These are phyloP conservation scores for Pelargonium exstipulatum DNA, from an alignment of 441 rosid species.

Conservation along the genomic window DNA sequence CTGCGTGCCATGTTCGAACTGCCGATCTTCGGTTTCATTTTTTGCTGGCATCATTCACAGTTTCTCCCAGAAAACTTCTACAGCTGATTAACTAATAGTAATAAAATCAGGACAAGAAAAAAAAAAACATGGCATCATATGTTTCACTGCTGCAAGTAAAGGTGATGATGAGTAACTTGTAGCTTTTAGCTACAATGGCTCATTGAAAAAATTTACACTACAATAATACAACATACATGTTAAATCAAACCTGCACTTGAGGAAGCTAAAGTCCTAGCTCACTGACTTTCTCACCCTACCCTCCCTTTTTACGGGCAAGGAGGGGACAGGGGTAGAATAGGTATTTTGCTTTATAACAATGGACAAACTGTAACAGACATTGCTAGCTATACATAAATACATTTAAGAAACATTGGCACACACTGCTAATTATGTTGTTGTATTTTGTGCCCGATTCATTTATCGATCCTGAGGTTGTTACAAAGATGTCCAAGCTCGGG, in stretches of 20 bases:
- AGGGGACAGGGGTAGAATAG: not conserved
- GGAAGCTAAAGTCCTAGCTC: not conserved
- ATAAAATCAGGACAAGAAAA: not conserved
- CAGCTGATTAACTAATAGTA: constrained; percentile 5
- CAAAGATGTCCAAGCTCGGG: constrained; percentile 96
- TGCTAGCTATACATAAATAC: constrained; percentile 37
- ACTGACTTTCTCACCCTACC: not conserved
- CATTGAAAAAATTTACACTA: too few species aligned
- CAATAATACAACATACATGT: too few species aligned
- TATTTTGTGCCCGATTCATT: constrained; percentile 27
- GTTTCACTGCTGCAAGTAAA: too few species aligned
- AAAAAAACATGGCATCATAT: not conserved
- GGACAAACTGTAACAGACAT: constrained; percentile 23
- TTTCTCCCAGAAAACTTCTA: constrained; percentile 21
- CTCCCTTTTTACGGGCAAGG: constrained; percentile 4
- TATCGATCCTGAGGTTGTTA: constrained; percentile 78
- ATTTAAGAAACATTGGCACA: constrained; percentile 14
- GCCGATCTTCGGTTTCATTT: constrained; percentile 25
- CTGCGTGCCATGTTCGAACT: constrained; percentile 28
- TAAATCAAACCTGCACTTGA: not conserved
- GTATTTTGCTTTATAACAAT: not conserved
- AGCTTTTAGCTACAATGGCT: too few species aligned
- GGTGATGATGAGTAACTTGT: too few species aligned
- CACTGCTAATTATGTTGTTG: not conserved
- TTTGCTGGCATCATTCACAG: constrained; percentile 43